phyloP scores from a whole-genome alignment of 306 rosid species.

The Cyclanthera cordifolia region DNA sequence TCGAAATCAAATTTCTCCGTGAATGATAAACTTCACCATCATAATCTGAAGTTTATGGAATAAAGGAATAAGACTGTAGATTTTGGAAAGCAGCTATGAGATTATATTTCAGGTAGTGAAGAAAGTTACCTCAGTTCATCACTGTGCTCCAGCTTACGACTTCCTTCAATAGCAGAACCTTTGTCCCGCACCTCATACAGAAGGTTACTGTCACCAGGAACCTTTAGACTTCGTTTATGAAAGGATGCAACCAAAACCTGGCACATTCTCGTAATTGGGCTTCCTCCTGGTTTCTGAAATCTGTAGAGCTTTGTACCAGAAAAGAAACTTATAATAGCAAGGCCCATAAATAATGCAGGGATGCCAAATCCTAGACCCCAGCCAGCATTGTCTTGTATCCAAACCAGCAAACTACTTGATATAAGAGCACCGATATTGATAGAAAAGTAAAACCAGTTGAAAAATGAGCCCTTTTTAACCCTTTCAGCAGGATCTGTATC shows the following conservation, averaged over 20 bases:
- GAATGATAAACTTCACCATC: neutral
- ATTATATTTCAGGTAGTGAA: conserved; percentile 5
- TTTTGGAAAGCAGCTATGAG: neutral
- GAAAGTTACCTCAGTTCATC: conserved; percentile 59
- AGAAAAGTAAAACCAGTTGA: conserved; percentile 95
- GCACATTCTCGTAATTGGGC: conserved; percentile 89
- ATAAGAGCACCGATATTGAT: conserved; percentile 79
- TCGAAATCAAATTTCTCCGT: neutral
- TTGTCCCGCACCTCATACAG: conserved; percentile 68
- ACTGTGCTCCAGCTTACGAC: conserved; percentile 78
- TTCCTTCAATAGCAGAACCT: conserved; percentile 82
- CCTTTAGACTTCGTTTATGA: conserved; percentile 43
- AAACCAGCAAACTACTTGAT: conserved; percentile 73
- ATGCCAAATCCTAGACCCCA: conserved; percentile 99
- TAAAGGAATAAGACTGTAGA: neutral
- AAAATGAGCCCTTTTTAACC: conserved; percentile 82
- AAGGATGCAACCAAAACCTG: conserved; percentile 86
- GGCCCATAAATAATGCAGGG: conserved; percentile 76
- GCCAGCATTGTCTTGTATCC: conserved; percentile 90
- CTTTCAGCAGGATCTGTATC: conserved; percentile 80
- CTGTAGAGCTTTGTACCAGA: conserved; percentile 74
- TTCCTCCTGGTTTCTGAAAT: conserved; percentile 95
- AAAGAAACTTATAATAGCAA: conserved; percentile 77
- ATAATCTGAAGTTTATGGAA: neutral
- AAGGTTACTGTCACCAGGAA: conserved; percentile 62